Percentiles rank a stretch among this genome's conserved stretches.
phyloP scores from a whole-genome alignment of 1,139 yeast species.

The Magnusiomyces fungicola region DNA sequence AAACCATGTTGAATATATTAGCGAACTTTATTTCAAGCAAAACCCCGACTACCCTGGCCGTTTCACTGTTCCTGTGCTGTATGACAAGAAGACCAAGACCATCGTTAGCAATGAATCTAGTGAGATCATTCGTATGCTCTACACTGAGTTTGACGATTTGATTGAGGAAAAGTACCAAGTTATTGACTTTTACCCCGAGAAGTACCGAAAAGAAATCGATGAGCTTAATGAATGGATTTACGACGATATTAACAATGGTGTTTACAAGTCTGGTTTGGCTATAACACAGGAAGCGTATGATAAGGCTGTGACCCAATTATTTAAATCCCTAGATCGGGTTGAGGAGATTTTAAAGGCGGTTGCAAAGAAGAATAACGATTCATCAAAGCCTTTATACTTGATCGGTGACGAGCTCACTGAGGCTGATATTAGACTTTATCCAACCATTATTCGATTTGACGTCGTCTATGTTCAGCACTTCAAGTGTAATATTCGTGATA shows the following conservation, averaged over 20 bases:
- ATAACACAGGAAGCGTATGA: constrained; percentile 79
- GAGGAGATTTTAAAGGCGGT: constrained; percentile 56
- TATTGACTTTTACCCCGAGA: constrained; percentile 58
- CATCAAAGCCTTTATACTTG: constrained; percentile 34
- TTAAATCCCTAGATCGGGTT: constrained; percentile 64
- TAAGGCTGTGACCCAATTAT: constrained; percentile 56
- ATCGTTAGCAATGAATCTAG: constrained; percentile 88
- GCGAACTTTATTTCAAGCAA: constrained; percentile 68
- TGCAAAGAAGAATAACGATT: constrained; percentile 28
- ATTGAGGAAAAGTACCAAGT: constrained; percentile 43
- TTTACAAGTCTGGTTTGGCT: constrained; percentile 89
- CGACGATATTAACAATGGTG: constrained; percentile 84
- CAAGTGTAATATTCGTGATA: constrained; percentile 81
- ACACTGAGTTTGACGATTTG: constrained; percentile 55
- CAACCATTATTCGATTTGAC: constrained; percentile 82
- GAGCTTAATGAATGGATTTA: constrained; percentile 80
- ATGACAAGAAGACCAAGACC: constrained; percentile 77
- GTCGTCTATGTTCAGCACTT: constrained; percentile 91
- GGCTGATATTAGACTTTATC: constrained; percentile 79
- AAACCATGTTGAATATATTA: constrained; percentile 53
- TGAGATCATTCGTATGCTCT: constrained; percentile 79
- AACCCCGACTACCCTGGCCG: constrained; percentile 71
- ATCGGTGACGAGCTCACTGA: constrained; percentile 70
- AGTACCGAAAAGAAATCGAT: constrained; percentile 52
- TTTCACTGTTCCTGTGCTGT: constrained; percentile 85